A percentile compares a stretch with the other conserved stretches of the same genome.
These are phyloP conservation scores for Apophysomyces ossiformis DNA, from an alignment of 371 early-diverging fungal species.

Conservation along the genomic window DNA sequence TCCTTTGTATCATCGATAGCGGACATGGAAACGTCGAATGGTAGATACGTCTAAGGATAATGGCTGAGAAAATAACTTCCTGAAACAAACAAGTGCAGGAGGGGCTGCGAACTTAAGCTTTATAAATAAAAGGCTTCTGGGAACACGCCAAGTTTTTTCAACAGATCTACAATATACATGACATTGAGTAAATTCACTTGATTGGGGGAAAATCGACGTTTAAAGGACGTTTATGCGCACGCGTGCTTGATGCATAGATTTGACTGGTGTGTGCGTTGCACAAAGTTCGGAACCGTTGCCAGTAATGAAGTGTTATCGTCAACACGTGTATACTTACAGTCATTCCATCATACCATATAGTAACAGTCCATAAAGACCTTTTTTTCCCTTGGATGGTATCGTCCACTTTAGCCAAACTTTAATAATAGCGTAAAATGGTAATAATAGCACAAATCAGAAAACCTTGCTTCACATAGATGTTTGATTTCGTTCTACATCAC, in stretches of 20 bases:
- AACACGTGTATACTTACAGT: not conserved
- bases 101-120: not conserved
- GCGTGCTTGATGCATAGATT: conserved; percentile 6
- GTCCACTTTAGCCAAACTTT: too few relatives aligned
- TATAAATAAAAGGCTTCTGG: not conserved
- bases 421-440: too few relatives aligned
- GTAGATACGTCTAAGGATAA: not conserved
- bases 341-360: too few relatives aligned
- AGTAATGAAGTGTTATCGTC: not conserved
- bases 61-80: not conserved
- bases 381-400: too few relatives aligned
- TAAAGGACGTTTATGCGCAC: not conserved
- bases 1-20: not conserved
- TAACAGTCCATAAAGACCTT: too few relatives aligned
- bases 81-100: not conserved
- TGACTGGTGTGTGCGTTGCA: not conserved
- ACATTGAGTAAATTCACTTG: not conserved
- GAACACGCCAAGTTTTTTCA: not conserved
- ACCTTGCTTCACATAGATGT: too few relatives aligned
- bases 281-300: not conserved
- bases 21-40: not conserved
- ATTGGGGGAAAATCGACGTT: not conserved
- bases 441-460: too few relatives aligned
- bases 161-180: not conserved
- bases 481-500: too few relatives aligned